Base-by-base conservation (phyloP, 2,329 filamentous ascomycete species). In the Blumeriella jaapii region DNA sequence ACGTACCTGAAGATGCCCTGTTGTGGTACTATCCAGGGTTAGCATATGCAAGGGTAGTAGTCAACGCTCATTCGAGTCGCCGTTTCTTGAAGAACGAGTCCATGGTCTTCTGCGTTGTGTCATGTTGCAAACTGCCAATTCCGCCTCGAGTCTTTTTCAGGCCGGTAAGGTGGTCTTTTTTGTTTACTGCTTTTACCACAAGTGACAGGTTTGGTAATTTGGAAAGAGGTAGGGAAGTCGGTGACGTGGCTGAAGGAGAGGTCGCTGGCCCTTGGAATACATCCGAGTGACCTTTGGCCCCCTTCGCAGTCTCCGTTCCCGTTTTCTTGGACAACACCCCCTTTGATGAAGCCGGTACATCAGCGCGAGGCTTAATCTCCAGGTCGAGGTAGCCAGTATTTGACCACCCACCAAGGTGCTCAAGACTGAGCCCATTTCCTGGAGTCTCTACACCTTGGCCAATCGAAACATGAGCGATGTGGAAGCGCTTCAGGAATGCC, bases 61-160 rank as follows among this genome's bases (percentile, higher is more conserved):
- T 13, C 9, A 12, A 12, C 28, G 22, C 19, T 45, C 36, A 50
- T 13, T 42, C 45, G 23, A 34, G 35, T 42, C 41, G 71, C 19
- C 60, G 60, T 53, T 69, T 70, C 52, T 77, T 76, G 58, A 94
- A 87, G 61, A 91, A 94, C 0, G 70, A 69, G 29, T 83, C 74
- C 48, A 95, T 70, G 12, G 71, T 84, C 52, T 70, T 77, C 57
- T 94, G 87, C 29, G 68, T 75, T 8, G 71, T 67, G 55, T 95
- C 86, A 53, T 83, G 78, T 37, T 69, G 68, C 24, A 81, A 69
- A 49, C 80, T 91, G 36, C 85, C 85, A 38, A 94, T 81, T 3
- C 86, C 86, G 18, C 84, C 83, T 15, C 79, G 66, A 6, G 84
- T 89, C 57, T 84, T 81, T 55, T 78, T 87, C 39, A 94, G 62